Evolutionary conservation across 2,329 filamentous ascomycete genomes (phyloP), one percentile per base, ranked within the genome.

Genomic region (Orbilia quercus): DNA sequence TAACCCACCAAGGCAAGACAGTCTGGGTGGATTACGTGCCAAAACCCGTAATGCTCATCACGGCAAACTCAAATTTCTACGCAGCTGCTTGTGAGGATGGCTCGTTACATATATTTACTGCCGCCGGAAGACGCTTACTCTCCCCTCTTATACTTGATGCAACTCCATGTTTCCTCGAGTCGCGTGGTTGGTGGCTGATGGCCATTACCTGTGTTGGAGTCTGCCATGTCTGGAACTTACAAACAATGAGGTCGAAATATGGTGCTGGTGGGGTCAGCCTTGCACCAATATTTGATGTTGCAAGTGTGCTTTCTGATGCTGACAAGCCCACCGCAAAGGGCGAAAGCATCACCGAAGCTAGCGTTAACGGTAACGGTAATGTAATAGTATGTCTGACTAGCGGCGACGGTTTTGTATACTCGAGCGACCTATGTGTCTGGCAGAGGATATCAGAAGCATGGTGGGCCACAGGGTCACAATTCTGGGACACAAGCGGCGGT

Each of bases 381-480:
- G 86, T 98, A 18, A 85, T 98, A 22, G 87, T 98, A n/a, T 95
- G 92, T 0, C 85, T 99, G 70, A 95, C 90, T 22, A 98, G 97
- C 77, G 95, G 95, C 18, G 94, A 99, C 77, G 95, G 95, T 1
- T 99, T 92, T 81, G 89, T 89, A 59, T 99, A 99, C 81, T 91
- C 91, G 1, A 87, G 90, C 0, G 85, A 86, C 16, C 91, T 99
- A 89, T 94, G 88, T 80, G 87, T 89, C 6, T 99, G 95, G 95
- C 94, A 98, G 81, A 88, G 93, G 7, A 84, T 99, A n/a, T 96
- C 92, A 1, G 96, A 99, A 80, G 87, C 91, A 1, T 99, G 95
- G 95, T 99, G 95, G 92, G 94, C 94, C 0, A 92, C 98, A 0
- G 93, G 93, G 16, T 96, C 91, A 77, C 95, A 99, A 80, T 99